These are phyloP conservation scores for Arthrobotrys conoides DNA, from an alignment of 2,329 filamentous ascomycete genomes.

Conservation along the genomic window DNA sequence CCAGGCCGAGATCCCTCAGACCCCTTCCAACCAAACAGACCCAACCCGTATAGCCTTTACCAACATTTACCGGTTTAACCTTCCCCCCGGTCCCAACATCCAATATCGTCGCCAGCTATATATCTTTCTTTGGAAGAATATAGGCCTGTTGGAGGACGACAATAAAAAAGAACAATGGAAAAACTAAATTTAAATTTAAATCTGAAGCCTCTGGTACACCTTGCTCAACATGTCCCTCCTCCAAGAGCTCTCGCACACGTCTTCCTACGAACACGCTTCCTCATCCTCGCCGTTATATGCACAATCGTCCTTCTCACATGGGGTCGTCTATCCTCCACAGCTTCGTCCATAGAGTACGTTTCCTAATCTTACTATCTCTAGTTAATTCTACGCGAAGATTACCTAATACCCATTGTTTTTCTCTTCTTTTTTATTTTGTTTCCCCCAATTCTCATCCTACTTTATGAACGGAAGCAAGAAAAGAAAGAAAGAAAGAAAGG, in stretches of 20 bases:
- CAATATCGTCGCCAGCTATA: conserved; percentile 3
- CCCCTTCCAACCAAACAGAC: conserved; percentile 4
- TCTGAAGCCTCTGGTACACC: conserved; percentile 42
- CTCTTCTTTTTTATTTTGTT: background rate
- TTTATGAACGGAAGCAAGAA: too few species aligned
- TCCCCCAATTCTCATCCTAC: background rate
- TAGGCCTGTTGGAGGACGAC: background rate
- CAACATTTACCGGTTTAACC: background rate
- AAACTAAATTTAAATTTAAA: conserved; percentile 40
- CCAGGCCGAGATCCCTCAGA: background rate
- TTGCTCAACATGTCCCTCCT: conserved; percentile 45
- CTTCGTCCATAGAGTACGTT: conserved; percentile 50
- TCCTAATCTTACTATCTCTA: background rate
- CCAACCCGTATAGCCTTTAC: conserved; percentile 16
- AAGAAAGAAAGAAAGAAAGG: background rate
- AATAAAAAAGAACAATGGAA: conserved; percentile 30
- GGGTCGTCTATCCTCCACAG: conserved; percentile 41
- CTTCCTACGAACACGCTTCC: conserved; percentile 50
- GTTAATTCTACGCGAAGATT: background rate
- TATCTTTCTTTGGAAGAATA: background rate
- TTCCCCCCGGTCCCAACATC: background rate
- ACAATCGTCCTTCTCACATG: conserved; percentile 49
- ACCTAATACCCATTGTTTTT: background rate
- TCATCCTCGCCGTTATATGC: conserved; percentile 39
- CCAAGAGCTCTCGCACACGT: conserved; percentile 46